Base-by-base conservation (phyloP, 176 grass and related monocot species). In the Pontederia crassipes region DNA sequence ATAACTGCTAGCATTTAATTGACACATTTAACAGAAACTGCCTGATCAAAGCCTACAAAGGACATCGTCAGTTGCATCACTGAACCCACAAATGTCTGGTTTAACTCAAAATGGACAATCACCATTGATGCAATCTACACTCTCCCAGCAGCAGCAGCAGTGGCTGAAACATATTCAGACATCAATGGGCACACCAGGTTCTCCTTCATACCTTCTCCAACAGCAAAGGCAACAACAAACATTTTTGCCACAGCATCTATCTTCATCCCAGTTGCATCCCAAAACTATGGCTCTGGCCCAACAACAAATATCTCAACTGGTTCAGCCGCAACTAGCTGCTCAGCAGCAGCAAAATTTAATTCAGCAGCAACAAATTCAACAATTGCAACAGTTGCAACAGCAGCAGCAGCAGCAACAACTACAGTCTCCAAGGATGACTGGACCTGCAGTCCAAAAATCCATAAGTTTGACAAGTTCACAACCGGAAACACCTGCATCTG, bases 81-180 rank as follows among this genome's bases (percentile, higher is more conserved):
- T 98, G 76, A 98, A 80, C 55, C 55, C 78, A 51, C 86, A 85
- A 55, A 46, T 96, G 58, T 72, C 91, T 63, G 78, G 91, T 54
- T 81, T 85, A 66, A 80, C 83, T 1, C 81, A 87, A 79, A 90
- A 82, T 61, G 86, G 91, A 20, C 91, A 87, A 55, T 64, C 71
- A 28, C 4, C 70, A 54, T 65, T 87, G 67, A 54, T 82, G 59
- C 86, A 86, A 64, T 85, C 80, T 69, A 69, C 80, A 66, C 55
- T 83, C 28, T 59, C 86, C 66, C 78, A 81, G 55, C 86, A 90
- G 24, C 89, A 88, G 48, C 86, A 88, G 55, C 84, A 89, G 57
- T 86, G 83, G 83, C 61, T 89, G 58, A 86, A 89, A 58, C 83
- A 90, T 75, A 59, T 90, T 8, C 90, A 95, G 50, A 66, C 86